These are phyloP conservation scores for Diplosphaera chodatii DNA, from an alignment of 139 green algal species.

Conservation along the genomic window DNA sequence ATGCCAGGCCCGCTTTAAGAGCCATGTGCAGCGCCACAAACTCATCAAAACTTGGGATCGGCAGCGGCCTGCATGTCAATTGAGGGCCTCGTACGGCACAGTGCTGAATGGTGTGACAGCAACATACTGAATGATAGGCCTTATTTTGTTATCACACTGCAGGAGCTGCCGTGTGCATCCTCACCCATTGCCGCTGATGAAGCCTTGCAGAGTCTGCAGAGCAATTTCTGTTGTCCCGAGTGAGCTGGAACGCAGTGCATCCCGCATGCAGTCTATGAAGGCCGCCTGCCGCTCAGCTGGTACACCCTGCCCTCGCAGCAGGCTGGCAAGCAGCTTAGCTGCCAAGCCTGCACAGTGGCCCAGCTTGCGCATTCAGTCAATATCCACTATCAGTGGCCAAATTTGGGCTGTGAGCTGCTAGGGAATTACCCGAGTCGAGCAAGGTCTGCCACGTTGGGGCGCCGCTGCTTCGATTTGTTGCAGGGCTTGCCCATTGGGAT, in stretches of 20 bases:
- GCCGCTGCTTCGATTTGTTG: not conserved
- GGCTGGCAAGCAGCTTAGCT: not conserved
- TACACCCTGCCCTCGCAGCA: not conserved
- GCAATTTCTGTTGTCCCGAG: slow-evolving; percentile 26
- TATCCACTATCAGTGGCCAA: no score
- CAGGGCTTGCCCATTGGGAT: no score
- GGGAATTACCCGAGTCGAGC: not conserved
- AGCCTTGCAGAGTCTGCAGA: slow-evolving; percentile 41
- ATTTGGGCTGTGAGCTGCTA: no score
- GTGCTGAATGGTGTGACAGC: no score
- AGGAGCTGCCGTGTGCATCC: not conserved
- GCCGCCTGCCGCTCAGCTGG: not conserved
- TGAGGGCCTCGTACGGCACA: no score
- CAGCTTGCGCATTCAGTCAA: no score
- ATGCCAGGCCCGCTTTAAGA: not conserved
- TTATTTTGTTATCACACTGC: no score
- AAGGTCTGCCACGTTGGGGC: not conserved
- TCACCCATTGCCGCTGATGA: slow-evolving; percentile 11
- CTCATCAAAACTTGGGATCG: slow-evolving; percentile 16
- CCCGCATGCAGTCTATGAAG: not conserved
- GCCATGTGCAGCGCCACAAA: slow-evolving; percentile 13
- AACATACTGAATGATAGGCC: no score
- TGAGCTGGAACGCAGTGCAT: not conserved
- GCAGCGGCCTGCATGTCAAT: slow-evolving; percentile 22
- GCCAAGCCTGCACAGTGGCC: no score